These are phyloP conservation scores for Pseudogymnoascus sp. DNA, from an alignment of 2,329 filamentous ascomycete species.

Conservation along the genomic window DNA sequence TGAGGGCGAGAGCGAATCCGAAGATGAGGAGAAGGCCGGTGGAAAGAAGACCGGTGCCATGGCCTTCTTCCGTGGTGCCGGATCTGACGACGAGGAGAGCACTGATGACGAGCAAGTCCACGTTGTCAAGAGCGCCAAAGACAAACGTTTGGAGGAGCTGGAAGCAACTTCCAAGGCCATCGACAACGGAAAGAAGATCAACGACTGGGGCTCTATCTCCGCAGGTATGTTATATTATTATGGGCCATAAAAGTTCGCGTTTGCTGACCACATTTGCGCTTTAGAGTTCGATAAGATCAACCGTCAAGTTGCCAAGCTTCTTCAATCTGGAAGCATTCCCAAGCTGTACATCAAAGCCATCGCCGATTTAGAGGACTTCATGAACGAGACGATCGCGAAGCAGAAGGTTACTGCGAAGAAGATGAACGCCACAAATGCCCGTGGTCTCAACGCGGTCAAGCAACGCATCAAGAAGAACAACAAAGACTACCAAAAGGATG, in stretches of 20 bases:
- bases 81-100: slow-evolving; percentile 68
- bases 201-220: slow-evolving; percentile 91
- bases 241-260: not conserved
- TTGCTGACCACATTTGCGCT: slow-evolving; percentile 1
- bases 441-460: slow-evolving; percentile 92
- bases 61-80: slow-evolving; percentile 71
- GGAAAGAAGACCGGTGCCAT: slow-evolving; percentile 63
- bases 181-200: slow-evolving; percentile 95
- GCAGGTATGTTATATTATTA: slow-evolving; percentile 52
- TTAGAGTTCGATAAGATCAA: slow-evolving; percentile 92
- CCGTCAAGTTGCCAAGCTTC: slow-evolving; percentile 73
- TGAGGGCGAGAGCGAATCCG: slow-evolving; percentile 17
- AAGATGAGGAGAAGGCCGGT: slow-evolving; percentile 47
- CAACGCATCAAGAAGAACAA: slow-evolving; percentile 99
- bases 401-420: slow-evolving; percentile 95
- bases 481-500: slow-evolving; percentile 83
- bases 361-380: slow-evolving; percentile 86
- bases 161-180: slow-evolving; percentile 84
- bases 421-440: slow-evolving; percentile 94
- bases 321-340: slow-evolving; percentile 68
- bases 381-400: slow-evolving; percentile 90
- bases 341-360: slow-evolving; percentile 91
- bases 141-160: slow-evolving; percentile 92
- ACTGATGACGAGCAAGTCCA: slow-evolving; percentile 81
- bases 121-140: slow-evolving; percentile 93